Base-by-base conservation (phyloP, 179 eudicot species). In the Gypsophila paniculata region DNA sequence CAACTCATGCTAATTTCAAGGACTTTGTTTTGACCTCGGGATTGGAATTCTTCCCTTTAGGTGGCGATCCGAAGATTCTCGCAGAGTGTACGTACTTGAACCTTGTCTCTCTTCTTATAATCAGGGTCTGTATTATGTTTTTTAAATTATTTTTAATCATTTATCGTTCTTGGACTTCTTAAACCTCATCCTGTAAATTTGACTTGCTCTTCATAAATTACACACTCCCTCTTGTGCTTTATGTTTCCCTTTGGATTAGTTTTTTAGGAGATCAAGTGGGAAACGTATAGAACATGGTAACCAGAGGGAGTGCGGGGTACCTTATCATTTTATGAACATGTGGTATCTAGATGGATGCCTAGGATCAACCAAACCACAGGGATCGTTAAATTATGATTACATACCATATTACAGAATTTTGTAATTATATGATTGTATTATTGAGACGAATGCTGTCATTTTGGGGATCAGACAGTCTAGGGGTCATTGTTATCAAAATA, bases 1-100 rank as follows among this genome's bases (percentile, higher is more conserved):
- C 96, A 5, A 92, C 98, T 75, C 98, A 92, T 75, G 75, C 83
- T 49, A 88, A 92, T 79, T 93, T 93, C 78, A 81, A 83, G 71
- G 94, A 88, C 61, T 91, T 91, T 76, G 96, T 93, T 46, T 67
- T 84, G 87, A 51, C 88, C 70, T 79, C 93, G 78, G 96, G 98
- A 59, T 72, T 93, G 88, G 98, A 92, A 82, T 92, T 92, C 82
- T 92, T 77, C 74, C 89, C 96, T 65, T 82, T 92, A 10, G 94
- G 95, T 44, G 98, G 96, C 36, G 98, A 92, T 79, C 98, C 98
- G 8, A 87, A 87, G 82, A 80, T 89, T 76, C 91, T 92, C 80
- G 98, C 96, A 67, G 87, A 76, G 61, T 80, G 83, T 80, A 74
- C 65, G 83, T 70, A 68, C 59, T 68, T 68, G 39, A 49, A 26